These are phyloP conservation scores for Debaryomyces psychrophilus DNA, from an alignment of 1,139 yeast species.

Conservation along the genomic window DNA sequence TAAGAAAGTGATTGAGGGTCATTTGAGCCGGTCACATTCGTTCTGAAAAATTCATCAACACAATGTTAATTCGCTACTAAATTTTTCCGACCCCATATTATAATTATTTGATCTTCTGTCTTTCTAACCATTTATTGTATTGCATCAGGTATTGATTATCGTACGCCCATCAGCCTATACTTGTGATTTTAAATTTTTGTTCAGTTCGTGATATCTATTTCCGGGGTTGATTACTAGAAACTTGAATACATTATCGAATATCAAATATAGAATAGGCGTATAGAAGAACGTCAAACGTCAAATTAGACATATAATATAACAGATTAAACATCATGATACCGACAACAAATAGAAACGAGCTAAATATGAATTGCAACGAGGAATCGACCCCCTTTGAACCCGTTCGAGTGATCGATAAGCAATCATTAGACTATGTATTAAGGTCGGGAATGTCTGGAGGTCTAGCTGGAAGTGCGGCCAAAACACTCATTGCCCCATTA, in stretches of 20 bases:
- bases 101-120: neutral
- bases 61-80: slow-evolving; percentile 2
- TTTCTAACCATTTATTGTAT: neutral
- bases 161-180: neutral
- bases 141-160: neutral
- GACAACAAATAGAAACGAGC: slow-evolving; percentile 4
- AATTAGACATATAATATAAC: neutral
- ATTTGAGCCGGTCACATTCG: slow-evolving; percentile 7
- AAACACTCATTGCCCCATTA: slow-evolving; percentile 91
- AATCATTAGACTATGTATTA: slow-evolving; percentile 73
- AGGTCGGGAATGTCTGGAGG: slow-evolving; percentile 95
- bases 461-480: slow-evolving; percentile 92
- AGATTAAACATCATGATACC: slow-evolving; percentile 8
- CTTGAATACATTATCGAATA: neutral
- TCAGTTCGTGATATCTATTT: neutral
- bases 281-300: neutral
- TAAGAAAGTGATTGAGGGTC: slow-evolving; percentile 7
- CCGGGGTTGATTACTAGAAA: neutral
- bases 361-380: slow-evolving; percentile 23
- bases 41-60: slow-evolving; percentile 8
- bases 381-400: slow-evolving; percentile 31
- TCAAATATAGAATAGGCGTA: no score
- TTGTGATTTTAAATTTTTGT: neutral
- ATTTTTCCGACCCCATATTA: slow-evolving; percentile 13
- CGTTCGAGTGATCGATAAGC: slow-evolving; percentile 49